phyloP scores from a whole-genome alignment of 2,329 filamentous ascomycete species.

The Paramyrothecium roridum region DNA sequence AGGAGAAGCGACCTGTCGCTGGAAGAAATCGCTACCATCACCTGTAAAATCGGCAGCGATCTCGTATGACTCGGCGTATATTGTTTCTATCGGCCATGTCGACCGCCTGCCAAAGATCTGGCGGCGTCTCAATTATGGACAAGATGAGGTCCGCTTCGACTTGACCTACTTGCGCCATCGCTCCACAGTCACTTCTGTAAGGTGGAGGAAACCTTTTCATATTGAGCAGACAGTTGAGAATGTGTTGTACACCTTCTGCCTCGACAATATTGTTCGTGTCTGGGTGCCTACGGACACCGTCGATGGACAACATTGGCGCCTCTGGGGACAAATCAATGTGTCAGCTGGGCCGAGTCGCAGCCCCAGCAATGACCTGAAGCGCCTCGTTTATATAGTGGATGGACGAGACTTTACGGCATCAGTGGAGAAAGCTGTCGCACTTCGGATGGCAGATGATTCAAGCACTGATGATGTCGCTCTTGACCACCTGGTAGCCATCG shows the following conservation, averaged over 20 bases:
- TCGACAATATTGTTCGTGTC: slow-evolving; percentile 75
- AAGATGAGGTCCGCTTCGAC: slow-evolving; percentile 82
- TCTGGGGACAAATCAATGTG: slow-evolving; percentile 81
- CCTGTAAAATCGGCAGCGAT: slow-evolving; percentile 71
- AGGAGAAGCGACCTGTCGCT: slow-evolving; percentile 55
- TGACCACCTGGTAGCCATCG: slow-evolving; percentile 81
- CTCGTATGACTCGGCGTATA: slow-evolving; percentile 83
- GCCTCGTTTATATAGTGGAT: slow-evolving; percentile 72
- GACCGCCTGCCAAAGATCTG: slow-evolving; percentile 91
- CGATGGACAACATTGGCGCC: slow-evolving; percentile 67
- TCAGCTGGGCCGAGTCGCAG: slow-evolving; percentile 61
- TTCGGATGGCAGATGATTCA: slow-evolving; percentile 48
- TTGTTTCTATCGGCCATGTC: slow-evolving; percentile 74
- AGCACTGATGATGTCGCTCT: slow-evolving; percentile 68
- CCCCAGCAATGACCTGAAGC: slow-evolving; percentile 14
- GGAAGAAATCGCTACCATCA: slow-evolving; percentile 73
- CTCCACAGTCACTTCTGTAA: slow-evolving; percentile 71
- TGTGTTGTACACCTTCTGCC: slow-evolving; percentile 84
- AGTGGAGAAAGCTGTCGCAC: slow-evolving; percentile 71
- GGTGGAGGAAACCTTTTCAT: slow-evolving; percentile 81
- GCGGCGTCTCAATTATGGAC: slow-evolving; percentile 80
- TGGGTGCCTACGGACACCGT: slow-evolving; percentile 78
- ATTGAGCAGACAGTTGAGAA: slow-evolving; percentile 78
- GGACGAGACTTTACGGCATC: slow-evolving; percentile 75
- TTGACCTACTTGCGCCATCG: slow-evolving; percentile 89